Evolutionary conservation across 225 moss, liverwort and hornwort genomes (phyloP).

Genomic region (Thuidium tamariscinum): DNA sequence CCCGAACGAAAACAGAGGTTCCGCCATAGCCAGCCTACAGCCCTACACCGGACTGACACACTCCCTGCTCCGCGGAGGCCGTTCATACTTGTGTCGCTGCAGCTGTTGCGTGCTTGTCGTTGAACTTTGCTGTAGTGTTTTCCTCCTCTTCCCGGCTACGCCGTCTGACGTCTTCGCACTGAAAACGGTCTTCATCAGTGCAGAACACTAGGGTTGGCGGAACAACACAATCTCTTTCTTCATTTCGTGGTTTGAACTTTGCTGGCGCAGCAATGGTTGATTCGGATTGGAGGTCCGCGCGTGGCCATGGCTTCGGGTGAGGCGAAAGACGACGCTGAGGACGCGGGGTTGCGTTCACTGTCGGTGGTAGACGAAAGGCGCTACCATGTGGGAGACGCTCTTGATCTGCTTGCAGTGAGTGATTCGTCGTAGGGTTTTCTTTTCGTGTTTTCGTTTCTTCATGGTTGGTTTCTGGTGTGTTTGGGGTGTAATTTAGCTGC

Average conservation of each 20-base stretch:
- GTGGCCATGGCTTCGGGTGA: conserved; percentile 35
- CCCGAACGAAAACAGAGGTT: neutral
- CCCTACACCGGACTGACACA: neutral
- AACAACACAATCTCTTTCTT: neutral
- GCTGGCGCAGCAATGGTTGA: conserved; percentile 13
- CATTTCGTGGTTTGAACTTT: neutral
- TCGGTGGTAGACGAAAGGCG: neutral
- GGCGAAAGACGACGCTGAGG: neutral
- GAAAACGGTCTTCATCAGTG: neutral
- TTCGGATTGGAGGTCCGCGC: conserved; percentile 17
- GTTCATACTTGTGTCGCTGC: neutral
- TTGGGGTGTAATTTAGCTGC: neutral
- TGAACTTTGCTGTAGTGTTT: neutral
- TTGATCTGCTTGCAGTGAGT: conserved; percentile 7
- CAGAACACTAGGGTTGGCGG: neutral
- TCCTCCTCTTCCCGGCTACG: too few species aligned
- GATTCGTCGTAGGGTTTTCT: neutral
- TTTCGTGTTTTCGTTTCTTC: neutral
- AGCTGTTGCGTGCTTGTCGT: neutral
- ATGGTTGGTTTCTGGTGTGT: neutral
- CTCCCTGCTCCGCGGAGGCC: neutral
- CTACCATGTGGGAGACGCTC: neutral
- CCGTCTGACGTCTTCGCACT: neutral
- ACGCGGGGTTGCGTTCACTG: neutral
- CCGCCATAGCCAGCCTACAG: neutral